Base-by-base conservation (phyloP, 768 basidiomycete genomes). In the Calocybe cyanea region DNA sequence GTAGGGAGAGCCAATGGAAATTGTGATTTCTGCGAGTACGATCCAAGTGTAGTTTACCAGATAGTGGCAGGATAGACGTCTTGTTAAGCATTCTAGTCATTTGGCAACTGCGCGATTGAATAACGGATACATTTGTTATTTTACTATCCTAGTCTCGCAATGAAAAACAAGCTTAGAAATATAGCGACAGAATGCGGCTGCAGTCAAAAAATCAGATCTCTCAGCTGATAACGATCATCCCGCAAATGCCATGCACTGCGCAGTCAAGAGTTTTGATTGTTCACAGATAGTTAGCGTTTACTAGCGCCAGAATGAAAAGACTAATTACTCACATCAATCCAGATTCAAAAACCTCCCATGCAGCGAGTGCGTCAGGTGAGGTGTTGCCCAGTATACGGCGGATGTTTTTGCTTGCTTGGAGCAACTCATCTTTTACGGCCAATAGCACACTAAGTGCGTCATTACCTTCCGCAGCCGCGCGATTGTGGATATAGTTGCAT, bases 281-380 rank as follows among this genome's bases (percentile, higher is more conserved):
- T 14, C 17, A 23, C 17, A 20, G n/a, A 15, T n/a, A 17, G 2
- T 4, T 14, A 11, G 31, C n/a, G 7, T 13, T 17, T n/a, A n/a
- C n/a, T n/a, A n/a, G n/a, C n/a, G n/a, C n/a, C n/a, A n/a, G n/a
- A n/a, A n/a, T n/a, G n/a, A n/a, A n/a, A n/a, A 21, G 18, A 14
- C 4, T 14, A 35, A 20, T 23, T 31, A 51, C 52, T 35, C 35
- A 48, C 52, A 50, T 48, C 8, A 21, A 28, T 18, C 49, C 52
- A 14, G 25, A 19, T 17, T 50, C 52, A 19, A 54, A 54, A 17
- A n/a, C 35, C 28, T 48, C 45, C 52, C 52, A 54, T 7, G 38
- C 37, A 37, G 13, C 38, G 4, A 50, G 38, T 19, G 49, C 52
- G 24, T 38, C 37, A 4, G 49, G 39, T 11, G 38, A 21, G 25